Conservation (phyloP, 257 asterid genomes). For the Nemophila menziesii region DNA sequence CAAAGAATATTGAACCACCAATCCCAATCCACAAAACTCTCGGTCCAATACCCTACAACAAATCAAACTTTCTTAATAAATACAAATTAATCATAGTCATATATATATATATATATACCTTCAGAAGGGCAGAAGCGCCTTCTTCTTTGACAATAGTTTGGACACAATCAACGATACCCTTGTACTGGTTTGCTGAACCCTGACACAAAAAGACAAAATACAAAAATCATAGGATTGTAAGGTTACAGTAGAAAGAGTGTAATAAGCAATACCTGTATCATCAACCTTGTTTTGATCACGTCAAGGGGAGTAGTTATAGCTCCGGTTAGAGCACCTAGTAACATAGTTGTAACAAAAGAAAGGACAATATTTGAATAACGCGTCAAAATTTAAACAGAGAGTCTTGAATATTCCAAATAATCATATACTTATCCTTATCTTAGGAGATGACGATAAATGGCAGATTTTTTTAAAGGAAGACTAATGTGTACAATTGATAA, state of each 20-base stretch:
- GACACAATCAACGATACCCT: conserved; percentile 66
- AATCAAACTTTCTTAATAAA: conserved; percentile 1
- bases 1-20: conserved; percentile 94
- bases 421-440: not conserved
- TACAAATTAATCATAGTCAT: not conserved
- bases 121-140: conserved; percentile 68
- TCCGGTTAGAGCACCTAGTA: conserved; percentile 83
- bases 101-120: conserved; percentile 28
- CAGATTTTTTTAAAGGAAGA: not conserved
- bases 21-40: conserved; percentile 97
- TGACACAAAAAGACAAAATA: conserved; percentile 21
- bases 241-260: conserved; percentile 4
- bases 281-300: conserved; percentile 91
- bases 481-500: not conserved
- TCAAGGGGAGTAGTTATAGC: conserved; percentile 96
- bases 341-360: not conserved
- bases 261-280: conserved; percentile 64
- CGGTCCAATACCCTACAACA: conserved; percentile 74
- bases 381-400: not conserved
- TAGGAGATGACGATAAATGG: not conserved
- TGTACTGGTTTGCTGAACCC: conserved; percentile 84
- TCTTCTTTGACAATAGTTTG: conserved; percentile 77
- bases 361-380: not conserved
- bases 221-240: not conserved
- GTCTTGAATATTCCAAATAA: not conserved